These are phyloP conservation scores for Staphylotrichum tortipilum DNA, from an alignment of 495 filamentous ascomycete genomes.

Conservation along the genomic window DNA sequence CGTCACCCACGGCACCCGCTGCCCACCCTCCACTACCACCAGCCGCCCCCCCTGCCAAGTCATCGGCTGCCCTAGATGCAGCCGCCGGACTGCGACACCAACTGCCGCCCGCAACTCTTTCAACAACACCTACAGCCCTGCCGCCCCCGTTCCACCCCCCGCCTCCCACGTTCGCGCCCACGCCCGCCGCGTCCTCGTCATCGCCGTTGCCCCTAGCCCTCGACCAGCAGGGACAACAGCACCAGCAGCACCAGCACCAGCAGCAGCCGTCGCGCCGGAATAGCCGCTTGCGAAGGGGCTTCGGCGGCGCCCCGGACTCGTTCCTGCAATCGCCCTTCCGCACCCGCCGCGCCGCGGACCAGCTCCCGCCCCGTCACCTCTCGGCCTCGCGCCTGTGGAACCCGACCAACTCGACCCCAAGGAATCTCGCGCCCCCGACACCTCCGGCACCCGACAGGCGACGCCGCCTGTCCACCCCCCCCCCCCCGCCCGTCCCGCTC, in stretches of 20 bases:
- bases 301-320: conserved; percentile 27
- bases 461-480: conserved; percentile 39
- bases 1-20: conserved; percentile 34
- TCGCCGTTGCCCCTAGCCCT: conserved; percentile 12
- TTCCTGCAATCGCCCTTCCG: conserved; percentile 39
- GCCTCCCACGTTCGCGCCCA: conserved; percentile 26
- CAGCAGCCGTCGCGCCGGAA: conserved; percentile 19
- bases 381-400: conserved; percentile 52
- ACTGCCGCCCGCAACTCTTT: conserved; percentile 17
- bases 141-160: conserved; percentile 30
- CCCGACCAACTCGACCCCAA: conserved; percentile 54
- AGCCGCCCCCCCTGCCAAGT: conserved; percentile 10
- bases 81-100: neutral
- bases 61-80: conserved; percentile 35
- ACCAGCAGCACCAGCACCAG: no score
- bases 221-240: no score
- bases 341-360: conserved; percentile 26
- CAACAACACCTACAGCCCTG: conserved; percentile 24
- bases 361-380: conserved; percentile 27
- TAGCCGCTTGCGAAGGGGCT: conserved; percentile 34
- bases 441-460: conserved; percentile 15
- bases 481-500: conserved; percentile 40
- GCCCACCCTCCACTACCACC: conserved; percentile 21
- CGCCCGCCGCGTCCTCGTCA: conserved; percentile 15
- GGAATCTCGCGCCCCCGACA: conserved; percentile 26